These are phyloP conservation scores for Hamamelis virginiana DNA, from an alignment of 164 flowering plant species.

Conservation along the genomic window DNA sequence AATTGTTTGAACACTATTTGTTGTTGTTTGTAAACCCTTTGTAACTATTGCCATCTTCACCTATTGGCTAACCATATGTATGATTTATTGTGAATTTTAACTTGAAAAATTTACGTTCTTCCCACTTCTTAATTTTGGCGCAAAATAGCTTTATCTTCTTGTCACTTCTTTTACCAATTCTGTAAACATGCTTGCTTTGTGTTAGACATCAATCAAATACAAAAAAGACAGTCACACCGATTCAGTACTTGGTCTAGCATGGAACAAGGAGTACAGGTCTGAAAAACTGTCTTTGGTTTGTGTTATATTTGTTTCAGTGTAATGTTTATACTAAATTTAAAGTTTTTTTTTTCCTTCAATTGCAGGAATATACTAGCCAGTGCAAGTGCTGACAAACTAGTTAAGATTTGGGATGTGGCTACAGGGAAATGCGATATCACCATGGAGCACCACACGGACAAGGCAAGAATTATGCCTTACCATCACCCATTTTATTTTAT, in stretches of 20 bases:
- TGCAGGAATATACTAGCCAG: conserved; percentile 91
- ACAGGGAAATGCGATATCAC: conserved; percentile 70
- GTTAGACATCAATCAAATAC: conserved; percentile 61
- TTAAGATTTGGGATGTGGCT: conserved; percentile 91
- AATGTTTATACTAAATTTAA: background rate
- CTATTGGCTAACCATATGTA: background rate
- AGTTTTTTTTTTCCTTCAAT: conserved; percentile 1
- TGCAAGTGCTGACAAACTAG: conserved; percentile 87
- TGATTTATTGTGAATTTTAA: too few relatives aligned
- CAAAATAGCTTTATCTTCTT: background rate
- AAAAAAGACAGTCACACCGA: conserved; percentile 82
- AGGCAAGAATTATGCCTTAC: conserved; percentile 41
- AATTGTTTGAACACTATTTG: background rate
- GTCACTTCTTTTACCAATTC: background rate
- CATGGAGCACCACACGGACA: conserved; percentile 80
- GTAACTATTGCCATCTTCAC: too few relatives aligned
- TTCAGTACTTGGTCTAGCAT: conserved; percentile 89
- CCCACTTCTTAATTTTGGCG: background rate
- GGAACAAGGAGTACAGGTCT: conserved; percentile 92
- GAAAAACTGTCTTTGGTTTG: background rate
- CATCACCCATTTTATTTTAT: background rate
- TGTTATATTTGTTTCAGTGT: background rate
- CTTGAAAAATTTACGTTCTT: background rate
- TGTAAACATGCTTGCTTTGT: conserved; percentile 13
- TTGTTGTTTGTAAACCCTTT: background rate